Evolutionary conservation across 2,329 filamentous ascomycete species (phyloP).

Genomic region (Alternaria arbusti): DNA sequence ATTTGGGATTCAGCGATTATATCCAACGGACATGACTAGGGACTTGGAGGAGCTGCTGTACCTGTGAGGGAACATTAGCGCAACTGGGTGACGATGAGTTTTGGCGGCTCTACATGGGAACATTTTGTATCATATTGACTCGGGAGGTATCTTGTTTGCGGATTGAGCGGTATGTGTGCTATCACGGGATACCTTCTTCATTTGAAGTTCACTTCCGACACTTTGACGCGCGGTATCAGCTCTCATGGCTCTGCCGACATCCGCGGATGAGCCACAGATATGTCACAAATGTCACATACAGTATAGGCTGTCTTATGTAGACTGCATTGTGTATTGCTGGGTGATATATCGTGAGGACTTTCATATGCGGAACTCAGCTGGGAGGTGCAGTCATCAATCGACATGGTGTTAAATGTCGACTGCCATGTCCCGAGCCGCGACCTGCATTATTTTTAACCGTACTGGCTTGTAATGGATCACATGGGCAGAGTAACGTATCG

Average conservation of each 20-base stretch:
- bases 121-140: not conserved
- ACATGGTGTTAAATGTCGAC: not conserved
- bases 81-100: not conserved
- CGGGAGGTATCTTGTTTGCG: not conserved
- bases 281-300: not conserved
- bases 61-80: not conserved
- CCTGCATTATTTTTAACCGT: not conserved
- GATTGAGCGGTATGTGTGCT: not conserved
- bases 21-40: not conserved
- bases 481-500: not conserved
- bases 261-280: not conserved
- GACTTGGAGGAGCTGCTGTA: not conserved
- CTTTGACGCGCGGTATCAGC: not conserved
- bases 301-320: not conserved
- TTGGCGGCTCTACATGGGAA: not conserved
- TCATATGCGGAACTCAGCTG: not conserved
- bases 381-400: not conserved
- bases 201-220: not conserved
- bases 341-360: not conserved
- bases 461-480: not conserved
- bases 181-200: not conserved
- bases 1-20: not conserved
- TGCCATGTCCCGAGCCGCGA: not conserved
- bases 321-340: not conserved
- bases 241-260: not conserved